These are phyloP conservation scores for Eutrema yunnanense DNA, from an alignment of 345 rosid genomes.

Conservation along the genomic window DNA sequence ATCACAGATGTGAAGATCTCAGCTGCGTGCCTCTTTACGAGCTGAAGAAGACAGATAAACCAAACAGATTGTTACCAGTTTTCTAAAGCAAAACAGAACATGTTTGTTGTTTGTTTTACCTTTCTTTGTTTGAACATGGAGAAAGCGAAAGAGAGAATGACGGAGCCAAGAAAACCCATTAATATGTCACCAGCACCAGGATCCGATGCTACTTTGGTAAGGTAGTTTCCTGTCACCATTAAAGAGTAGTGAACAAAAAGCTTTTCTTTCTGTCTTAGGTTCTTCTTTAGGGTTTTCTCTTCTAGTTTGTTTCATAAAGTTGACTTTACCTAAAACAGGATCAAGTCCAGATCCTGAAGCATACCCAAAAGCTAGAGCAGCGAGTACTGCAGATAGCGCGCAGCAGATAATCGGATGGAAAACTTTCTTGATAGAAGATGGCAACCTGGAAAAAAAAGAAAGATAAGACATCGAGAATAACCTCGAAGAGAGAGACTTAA, in stretches of 20 bases:
- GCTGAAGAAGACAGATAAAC: conserved; percentile 46
- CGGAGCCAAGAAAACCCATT: conserved; percentile 95
- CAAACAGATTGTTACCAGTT: not conserved
- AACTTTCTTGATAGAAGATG: conserved; percentile 60
- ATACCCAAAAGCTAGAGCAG: conserved; percentile 78
- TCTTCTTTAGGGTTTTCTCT: not conserved
- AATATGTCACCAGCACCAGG: conserved; percentile 96
- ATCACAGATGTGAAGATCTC: conserved; percentile 86
- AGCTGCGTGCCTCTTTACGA: conserved; percentile 88
- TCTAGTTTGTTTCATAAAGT: not conserved
- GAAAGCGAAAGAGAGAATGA: conserved; percentile 89
- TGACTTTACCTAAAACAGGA: conserved; percentile 66
- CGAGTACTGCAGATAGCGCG: conserved; percentile 72
- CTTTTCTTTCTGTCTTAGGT: not conserved
- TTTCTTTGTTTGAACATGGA: conserved; percentile 97
- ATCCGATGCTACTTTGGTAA: conserved; percentile 67
- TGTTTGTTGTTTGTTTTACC: conserved; percentile 34
- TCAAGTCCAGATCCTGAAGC: conserved; percentile 71
- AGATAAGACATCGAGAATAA: not conserved
- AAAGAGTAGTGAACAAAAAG: not conserved
- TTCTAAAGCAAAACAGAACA: not conserved
- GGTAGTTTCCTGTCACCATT: conserved; percentile 57
- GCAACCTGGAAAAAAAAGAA: conserved; percentile 49
- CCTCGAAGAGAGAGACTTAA: not conserved
- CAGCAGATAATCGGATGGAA: conserved; percentile 92